Conservation (phyloP, 176 grass and related monocot genomes). For the Stipa capillata region DNA sequence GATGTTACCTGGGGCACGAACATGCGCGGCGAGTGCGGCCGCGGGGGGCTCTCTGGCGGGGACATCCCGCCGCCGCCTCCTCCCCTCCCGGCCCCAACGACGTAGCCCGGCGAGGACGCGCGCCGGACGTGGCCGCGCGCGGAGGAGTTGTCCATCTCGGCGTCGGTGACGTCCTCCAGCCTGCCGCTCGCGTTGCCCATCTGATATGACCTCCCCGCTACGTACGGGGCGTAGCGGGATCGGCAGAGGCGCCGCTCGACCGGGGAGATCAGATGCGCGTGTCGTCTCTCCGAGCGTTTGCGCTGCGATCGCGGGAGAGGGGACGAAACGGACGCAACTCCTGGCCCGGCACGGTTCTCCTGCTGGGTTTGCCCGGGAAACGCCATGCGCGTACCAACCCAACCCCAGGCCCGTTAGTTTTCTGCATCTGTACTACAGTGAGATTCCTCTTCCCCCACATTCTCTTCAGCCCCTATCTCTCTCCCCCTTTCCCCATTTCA, state of each 20-base stretch:
- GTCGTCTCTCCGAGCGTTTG: too few relatives aligned
- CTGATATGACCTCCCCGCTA: background rate
- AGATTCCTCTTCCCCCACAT: too few relatives aligned
- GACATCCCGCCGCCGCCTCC: too few relatives aligned
- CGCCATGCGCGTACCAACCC: too few relatives aligned
- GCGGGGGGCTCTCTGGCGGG: slow-evolving; percentile 43
- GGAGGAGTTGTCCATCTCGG: slow-evolving; percentile 34
- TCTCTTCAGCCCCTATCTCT: too few relatives aligned
- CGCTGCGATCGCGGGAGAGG: background rate
- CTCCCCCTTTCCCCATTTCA: too few relatives aligned
- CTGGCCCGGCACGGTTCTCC: too few relatives aligned
- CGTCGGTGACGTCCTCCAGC: slow-evolving; percentile 36
- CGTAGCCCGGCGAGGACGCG: slow-evolving; percentile 14
- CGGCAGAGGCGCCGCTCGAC: too few relatives aligned
- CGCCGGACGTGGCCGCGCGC: slow-evolving; percentile 24
- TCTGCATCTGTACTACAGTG: too few relatives aligned
- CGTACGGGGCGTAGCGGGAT: background rate
- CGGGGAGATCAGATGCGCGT: too few relatives aligned
- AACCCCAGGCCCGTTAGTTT: too few relatives aligned
- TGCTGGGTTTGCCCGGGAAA: background rate
- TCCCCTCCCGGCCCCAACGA: too few relatives aligned
- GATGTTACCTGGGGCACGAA: slow-evolving; percentile 81
- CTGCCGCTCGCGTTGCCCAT: slow-evolving; percentile 76
- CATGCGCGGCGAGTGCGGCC: slow-evolving; percentile 69
- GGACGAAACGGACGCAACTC: background rate